Evolutionary conservation across 768 basidiomycete species (phyloP), one percentile per base, ranked within the genome.

Genomic region (Phallus indusiatus): DNA sequence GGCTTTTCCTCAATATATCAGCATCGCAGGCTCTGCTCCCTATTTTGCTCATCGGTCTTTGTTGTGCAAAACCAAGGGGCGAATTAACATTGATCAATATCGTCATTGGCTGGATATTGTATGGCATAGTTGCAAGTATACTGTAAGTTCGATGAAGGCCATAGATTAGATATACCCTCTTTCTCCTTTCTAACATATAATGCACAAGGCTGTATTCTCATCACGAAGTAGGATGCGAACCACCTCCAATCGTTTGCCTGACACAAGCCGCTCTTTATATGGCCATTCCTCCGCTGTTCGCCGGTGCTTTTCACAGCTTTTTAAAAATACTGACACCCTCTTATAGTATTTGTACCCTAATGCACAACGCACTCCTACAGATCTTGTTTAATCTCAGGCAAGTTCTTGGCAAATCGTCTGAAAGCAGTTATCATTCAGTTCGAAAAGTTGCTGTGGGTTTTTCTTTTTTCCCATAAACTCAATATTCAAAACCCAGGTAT

Each of bases 21-120:
- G 73, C 79, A 1, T 77, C 78, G 12, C 78, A 79, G 63, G 67
- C 79, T 55, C 77, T 77, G 5, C 73, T 81, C 21, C 78, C 78
- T 18, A 20, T 79, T 18, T 66, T 80, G 7, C 65, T 81, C 7
- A 68, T 68, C 5, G 67, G 75, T 35, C 74, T 76, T 5, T 46
- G 73, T 4, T 68, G 73, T 56, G 76, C 75, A 37, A 76, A 72
- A 66, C 14, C 67, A 74, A 54, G 73, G 78, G 14, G 74, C 37
- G 53, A 79, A 67, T 67, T 74, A 21, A 78, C 78, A 9, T 78
- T 80, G 60, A 63, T 77, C 14, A 79, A 78, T 54, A 67, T 80
- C 5, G 74, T 73, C 50, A 63, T 77, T 8, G 72, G 73, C 17
- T 79, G 78, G 61, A 73, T 78, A 14, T 71, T 81, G 11, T 69